Conservation (phyloP, 495 filamentous ascomycete species). For the Acidiella bohemica region DNA sequence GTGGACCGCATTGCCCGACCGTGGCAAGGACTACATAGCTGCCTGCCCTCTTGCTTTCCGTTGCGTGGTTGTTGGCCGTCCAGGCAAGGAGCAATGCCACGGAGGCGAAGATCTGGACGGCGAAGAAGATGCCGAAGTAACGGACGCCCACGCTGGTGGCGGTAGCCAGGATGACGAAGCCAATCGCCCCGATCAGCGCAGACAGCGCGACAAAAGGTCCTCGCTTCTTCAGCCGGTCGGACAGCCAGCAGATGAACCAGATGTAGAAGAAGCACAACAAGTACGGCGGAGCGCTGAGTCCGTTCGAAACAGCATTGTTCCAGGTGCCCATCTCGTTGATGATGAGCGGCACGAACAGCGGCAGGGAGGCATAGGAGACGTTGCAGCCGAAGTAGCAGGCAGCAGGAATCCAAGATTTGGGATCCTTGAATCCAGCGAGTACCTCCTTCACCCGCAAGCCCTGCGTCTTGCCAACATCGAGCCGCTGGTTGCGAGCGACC, state of each 20-base stretch:
- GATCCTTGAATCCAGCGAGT: slow-evolving; percentile 16
- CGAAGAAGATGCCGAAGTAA: slow-evolving; percentile 27
- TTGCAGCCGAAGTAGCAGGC: slow-evolving; percentile 20
- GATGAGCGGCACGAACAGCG: slow-evolving; percentile 69
- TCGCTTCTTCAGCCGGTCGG: slow-evolving; percentile 60
- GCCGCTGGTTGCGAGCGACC: slow-evolving; percentile 14
- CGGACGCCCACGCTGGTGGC: slow-evolving; percentile 18
- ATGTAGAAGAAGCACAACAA: slow-evolving; percentile 61
- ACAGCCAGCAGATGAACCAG: slow-evolving; percentile 53
- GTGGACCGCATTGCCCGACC: slow-evolving; percentile 20
- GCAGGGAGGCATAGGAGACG: slow-evolving; percentile 60
- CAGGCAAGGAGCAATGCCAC: slow-evolving; percentile 24
- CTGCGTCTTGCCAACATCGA: slow-evolving; percentile 14
- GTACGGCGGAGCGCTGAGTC: slow-evolving; percentile 69
- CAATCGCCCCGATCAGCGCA: slow-evolving; percentile 50
- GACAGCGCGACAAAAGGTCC: slow-evolving; percentile 51
- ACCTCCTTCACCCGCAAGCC: slow-evolving; percentile 16
- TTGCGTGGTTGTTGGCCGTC: slow-evolving; percentile 19
- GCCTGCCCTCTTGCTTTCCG: slow-evolving; percentile 17
- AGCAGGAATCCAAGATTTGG: slow-evolving; percentile 44
- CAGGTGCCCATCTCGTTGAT: slow-evolving; percentile 43
- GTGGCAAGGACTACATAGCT: slow-evolving; percentile 18
- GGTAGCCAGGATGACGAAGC: slow-evolving; percentile 58
- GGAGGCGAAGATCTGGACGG: slow-evolving; percentile 25
- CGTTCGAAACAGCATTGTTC: slow-evolving; percentile 57